Percentiles rank a stretch among this genome's conserved stretches.
Conservation (phyloP, 1,284 basidiomycete species). For the Pseudozyma flocculosa region DNA sequence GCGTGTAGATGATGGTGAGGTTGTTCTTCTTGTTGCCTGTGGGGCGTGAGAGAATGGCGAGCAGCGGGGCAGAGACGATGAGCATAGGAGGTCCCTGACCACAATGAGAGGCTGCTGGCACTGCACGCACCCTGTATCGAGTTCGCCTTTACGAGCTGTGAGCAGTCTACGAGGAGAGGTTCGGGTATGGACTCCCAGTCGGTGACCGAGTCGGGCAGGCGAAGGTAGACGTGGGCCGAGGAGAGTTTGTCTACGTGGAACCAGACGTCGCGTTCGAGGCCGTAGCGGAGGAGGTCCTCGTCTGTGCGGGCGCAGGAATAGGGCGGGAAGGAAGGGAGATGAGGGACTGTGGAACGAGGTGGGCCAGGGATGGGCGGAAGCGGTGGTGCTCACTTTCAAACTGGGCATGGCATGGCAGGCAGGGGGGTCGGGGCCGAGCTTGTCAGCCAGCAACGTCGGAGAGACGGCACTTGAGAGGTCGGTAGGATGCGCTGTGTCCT, state of each 20-base stretch:
- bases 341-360: background rate
- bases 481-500: background rate
- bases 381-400: too few relatives aligned
- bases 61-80: too few relatives aligned
- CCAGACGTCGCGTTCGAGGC: conserved; percentile 66
- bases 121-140: conserved; percentile 89
- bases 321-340: background rate
- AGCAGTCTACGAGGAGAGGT: conserved; percentile 76
- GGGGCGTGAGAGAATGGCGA: too few relatives aligned
- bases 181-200: conserved; percentile 83
- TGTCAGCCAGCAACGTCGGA: conserved; percentile 1
- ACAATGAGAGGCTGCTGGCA: too few relatives aligned
- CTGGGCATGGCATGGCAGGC: too few relatives aligned
- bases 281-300: conserved; percentile 83
- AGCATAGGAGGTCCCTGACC: too few relatives aligned
- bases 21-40: conserved; percentile 94
- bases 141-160: conserved; percentile 95
- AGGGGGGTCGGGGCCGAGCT: too few relatives aligned
- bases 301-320: conserved; percentile 53
- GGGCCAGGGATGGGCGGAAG: too few relatives aligned
- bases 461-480: background rate
- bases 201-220: conserved; percentile 66
- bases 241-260: conserved; percentile 64
- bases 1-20: conserved; percentile 90
- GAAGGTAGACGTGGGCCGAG: conserved; percentile 67